Percentiles rank a stretch among this genome's conserved stretches.
These are phyloP conservation scores for Ogataea ramenticola DNA, from an alignment of 805 yeast genomes.

Conservation along the genomic window DNA sequence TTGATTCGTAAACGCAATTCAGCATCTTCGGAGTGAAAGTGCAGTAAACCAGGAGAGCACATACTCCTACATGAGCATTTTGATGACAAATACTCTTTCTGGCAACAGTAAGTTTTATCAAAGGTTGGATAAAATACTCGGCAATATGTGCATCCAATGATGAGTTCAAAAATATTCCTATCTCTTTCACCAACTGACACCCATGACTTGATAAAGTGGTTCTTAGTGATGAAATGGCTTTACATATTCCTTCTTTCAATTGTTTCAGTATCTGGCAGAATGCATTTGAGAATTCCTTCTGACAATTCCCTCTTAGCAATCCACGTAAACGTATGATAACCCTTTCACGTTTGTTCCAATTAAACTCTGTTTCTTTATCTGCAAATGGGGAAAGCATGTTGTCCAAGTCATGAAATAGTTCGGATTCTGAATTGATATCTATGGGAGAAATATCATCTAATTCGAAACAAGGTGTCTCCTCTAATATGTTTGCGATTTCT, in stretches of 20 bases:
- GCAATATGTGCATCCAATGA: conserved; percentile 36
- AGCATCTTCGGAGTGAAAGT: conserved; percentile 46
- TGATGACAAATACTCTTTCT: conserved; percentile 59
- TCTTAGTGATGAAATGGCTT: conserved; percentile 65
- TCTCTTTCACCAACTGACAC: conserved; percentile 70
- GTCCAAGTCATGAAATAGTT: conserved; percentile 23
- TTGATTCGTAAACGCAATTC: conserved; percentile 40
- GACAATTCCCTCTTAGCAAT: conserved; percentile 50
- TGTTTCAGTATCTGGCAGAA: conserved; percentile 24
- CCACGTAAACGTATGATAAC: conserved; percentile 50
- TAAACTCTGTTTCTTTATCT: conserved; percentile 78
- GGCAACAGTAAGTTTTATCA: conserved; percentile 48
- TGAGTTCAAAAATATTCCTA: conserved; percentile 33
- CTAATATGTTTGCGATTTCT: neutral
- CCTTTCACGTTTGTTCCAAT: conserved; percentile 75
- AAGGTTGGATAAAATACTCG: conserved; percentile 40
- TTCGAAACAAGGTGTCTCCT: conserved; percentile 5
- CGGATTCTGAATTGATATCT: conserved; percentile 21
- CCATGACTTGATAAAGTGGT: conserved; percentile 77
- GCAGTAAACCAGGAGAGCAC: conserved; percentile 49
- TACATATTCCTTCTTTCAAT: conserved; percentile 54
- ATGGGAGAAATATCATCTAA: conserved; percentile 30
- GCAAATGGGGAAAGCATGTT: conserved; percentile 36
- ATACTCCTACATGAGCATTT: conserved; percentile 47
- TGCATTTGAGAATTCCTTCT: conserved; percentile 23